phyloP scores from a whole-genome alignment of 2,329 filamentous ascomycete species.

The Knufia petricola region DNA sequence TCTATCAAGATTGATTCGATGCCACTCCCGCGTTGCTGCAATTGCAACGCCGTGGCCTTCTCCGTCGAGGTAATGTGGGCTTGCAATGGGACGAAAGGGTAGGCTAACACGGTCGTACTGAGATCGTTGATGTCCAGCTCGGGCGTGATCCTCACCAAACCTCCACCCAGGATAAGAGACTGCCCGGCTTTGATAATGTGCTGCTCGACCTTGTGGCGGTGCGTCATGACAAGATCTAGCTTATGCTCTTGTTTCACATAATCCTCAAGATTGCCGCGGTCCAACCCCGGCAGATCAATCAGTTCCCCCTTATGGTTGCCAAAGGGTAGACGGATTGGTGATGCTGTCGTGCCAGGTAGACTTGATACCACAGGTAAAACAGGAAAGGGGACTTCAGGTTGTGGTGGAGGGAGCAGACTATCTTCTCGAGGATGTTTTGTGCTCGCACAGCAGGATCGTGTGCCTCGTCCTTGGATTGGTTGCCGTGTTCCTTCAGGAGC shows the following conservation, averaged over 20 bases:
- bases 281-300: slow-evolving; percentile 81
- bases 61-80: slow-evolving; percentile 68
- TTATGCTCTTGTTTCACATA: slow-evolving; percentile 60
- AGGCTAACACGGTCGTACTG: slow-evolving; percentile 55
- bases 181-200: slow-evolving; percentile 62
- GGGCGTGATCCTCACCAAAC: slow-evolving; percentile 80
- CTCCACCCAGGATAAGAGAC: slow-evolving; percentile 74
- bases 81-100: slow-evolving; percentile 72
- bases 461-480: slow-evolving; percentile 15
- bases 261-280: slow-evolving; percentile 61
- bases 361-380: slow-evolving; percentile 78
- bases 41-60: slow-evolving; percentile 68
- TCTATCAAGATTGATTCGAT: slow-evolving; percentile 39
- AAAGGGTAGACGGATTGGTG: slow-evolving; percentile 86
- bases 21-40: slow-evolving; percentile 54
- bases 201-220: slow-evolving; percentile 64
- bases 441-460: slow-evolving; percentile 8
- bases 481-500: slow-evolving; percentile 25
- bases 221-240: slow-evolving; percentile 65
- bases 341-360: slow-evolving; percentile 86
- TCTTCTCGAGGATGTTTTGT: slow-evolving; percentile 22
- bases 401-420: slow-evolving; percentile 65
- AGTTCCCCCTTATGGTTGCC: slow-evolving; percentile 74
- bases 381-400: slow-evolving; percentile 64
- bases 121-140: slow-evolving; percentile 26